These are phyloP conservation scores for Raffaelea albimanens DNA, from an alignment of 2,329 filamentous ascomycete genomes.

Conservation along the genomic window DNA sequence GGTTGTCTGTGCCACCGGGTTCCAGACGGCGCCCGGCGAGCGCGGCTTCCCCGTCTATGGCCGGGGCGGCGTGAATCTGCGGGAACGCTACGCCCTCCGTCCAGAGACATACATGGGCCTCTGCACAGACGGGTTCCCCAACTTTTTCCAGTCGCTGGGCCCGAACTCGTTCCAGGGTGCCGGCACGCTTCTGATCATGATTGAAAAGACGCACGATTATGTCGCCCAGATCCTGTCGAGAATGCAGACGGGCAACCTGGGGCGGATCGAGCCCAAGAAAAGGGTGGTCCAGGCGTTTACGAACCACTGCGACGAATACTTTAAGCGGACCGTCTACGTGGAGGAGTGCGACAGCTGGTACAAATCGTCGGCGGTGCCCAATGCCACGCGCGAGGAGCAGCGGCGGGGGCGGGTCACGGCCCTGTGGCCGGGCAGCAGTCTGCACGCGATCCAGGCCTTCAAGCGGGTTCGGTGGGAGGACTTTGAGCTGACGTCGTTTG, in stretches of 20 bases:
- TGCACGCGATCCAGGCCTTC: constrained; percentile 2
- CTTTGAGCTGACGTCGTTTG: too few species aligned
- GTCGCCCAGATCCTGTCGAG: constrained; percentile 36
- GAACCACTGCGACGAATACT: constrained; percentile 19
- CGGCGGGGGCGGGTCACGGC: constrained; percentile 4
- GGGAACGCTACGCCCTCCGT: background rate
- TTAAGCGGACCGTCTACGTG: constrained; percentile 20
- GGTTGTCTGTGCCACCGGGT: constrained; percentile 28
- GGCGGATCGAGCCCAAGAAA: constrained; percentile 6
- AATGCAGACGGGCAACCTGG: background rate
- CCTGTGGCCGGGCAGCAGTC: constrained; percentile 12
- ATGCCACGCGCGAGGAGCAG: too few species aligned
- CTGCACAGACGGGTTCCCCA: background rate
- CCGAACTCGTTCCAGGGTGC: constrained; percentile 3
- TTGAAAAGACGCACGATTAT: constrained; percentile 20
- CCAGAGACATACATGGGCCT: background rate
- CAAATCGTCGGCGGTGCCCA: constrained; percentile 25
- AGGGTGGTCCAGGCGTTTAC: constrained; percentile 13
- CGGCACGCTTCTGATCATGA: background rate
- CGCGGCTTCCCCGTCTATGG: constrained; percentile 7
- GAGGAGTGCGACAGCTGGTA: constrained; percentile 19
- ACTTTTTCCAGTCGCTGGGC: constrained; percentile 1
- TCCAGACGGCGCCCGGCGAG: constrained; percentile 18
- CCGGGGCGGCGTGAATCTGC: background rate
- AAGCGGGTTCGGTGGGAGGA: constrained; percentile 10